These are phyloP conservation scores for Hyaloperonospora arabidopsidis DNA, from an alignment of 352 stramenopile species.

Conservation along the genomic window DNA sequence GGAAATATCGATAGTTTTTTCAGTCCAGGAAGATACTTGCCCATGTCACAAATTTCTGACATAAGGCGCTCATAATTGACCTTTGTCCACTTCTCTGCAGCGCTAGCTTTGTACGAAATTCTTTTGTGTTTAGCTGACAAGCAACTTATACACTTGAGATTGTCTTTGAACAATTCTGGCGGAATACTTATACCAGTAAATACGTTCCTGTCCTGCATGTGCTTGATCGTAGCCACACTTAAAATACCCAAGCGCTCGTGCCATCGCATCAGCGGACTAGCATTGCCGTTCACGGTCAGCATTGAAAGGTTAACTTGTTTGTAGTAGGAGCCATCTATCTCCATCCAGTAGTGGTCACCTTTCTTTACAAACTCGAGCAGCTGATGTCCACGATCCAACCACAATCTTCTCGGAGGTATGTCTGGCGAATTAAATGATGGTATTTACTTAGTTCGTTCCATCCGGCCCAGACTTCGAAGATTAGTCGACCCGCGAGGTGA, in stretches of 20 bases:
- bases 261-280: not conserved
- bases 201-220: not conserved
- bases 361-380: too few species aligned
- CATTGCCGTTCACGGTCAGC: not conserved
- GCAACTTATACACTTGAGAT: constrained; percentile 4
- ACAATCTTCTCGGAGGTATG: too few species aligned
- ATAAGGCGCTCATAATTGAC: not conserved
- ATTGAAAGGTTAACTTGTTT: too few species aligned
- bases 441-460: too few species aligned
- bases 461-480: too few species aligned
- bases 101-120: too few species aligned
- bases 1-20: too few species aligned
- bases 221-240: constrained; percentile 1
- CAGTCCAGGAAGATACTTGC: constrained; percentile 2
- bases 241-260: not conserved
- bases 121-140: constrained; percentile 8
- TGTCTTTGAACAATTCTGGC: constrained; percentile 5
- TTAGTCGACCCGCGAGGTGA: too few species aligned
- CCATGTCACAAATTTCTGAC: constrained; percentile 3
- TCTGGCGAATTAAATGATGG: too few species aligned
- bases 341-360: too few species aligned
- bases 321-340: too few species aligned
- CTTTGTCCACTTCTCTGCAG: constrained; percentile 2
- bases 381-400: too few species aligned
- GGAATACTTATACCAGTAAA: constrained; percentile 1